These are phyloP conservation scores for Plantago ovata DNA, from an alignment of 257 asterid genomes.

Conservation along the genomic window DNA sequence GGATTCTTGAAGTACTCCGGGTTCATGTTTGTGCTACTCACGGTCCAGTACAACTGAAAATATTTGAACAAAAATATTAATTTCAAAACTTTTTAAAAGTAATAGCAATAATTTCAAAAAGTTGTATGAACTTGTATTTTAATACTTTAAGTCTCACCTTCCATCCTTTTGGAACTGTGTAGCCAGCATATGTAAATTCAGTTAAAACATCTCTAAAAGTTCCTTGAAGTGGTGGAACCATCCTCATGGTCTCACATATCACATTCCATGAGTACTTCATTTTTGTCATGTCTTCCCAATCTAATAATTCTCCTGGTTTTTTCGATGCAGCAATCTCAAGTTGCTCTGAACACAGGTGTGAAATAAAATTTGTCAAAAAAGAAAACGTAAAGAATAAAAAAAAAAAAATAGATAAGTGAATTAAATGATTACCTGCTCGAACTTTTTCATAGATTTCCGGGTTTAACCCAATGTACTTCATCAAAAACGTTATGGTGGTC, in stretches of 20 bases:
- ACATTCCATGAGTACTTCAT: constrained; percentile 77
- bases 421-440: constrained; percentile 33
- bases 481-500: constrained; percentile 48
- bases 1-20: constrained; percentile 52
- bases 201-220: constrained; percentile 56
- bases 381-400: too few relatives aligned
- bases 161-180: constrained; percentile 80
- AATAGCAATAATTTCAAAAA: too few relatives aligned
- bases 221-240: constrained; percentile 76
- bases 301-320: constrained; percentile 42
- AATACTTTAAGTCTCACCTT: constrained; percentile 40
- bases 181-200: constrained; percentile 65
- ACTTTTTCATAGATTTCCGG: constrained; percentile 41
- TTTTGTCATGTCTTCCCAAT: constrained; percentile 65
- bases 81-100: too few relatives aligned
- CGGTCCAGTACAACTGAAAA: constrained; percentile 65
- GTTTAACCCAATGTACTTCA: constrained; percentile 58
- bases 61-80: not conserved
- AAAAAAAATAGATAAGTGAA: not conserved
- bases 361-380: too few relatives aligned
- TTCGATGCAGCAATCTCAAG: constrained; percentile 47
- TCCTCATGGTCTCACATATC: constrained; percentile 63
- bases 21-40: constrained; percentile 52
- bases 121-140: too few relatives aligned
- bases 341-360: constrained; percentile 53